Base-by-base conservation (phyloP, 805 yeast species). In the Saccharomyces kudriavzevii region DNA sequence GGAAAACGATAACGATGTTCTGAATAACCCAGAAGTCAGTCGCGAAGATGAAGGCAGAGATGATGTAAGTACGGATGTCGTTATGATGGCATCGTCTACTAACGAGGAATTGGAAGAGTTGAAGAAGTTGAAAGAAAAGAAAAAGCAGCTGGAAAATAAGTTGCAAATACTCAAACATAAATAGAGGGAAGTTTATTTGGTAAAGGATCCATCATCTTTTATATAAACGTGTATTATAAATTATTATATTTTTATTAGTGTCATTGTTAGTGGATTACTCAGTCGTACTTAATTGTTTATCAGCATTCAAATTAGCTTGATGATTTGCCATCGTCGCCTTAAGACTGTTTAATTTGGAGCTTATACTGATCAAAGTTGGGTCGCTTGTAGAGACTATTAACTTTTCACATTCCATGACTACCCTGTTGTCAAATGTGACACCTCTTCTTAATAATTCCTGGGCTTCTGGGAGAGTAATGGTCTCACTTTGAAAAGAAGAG, bases 331-430 rank as follows among this genome's bases (percentile, higher is more conserved):
- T 35, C 43, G 43, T 9, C n/a, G 48, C 40, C n/a, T 26, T 25
- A 27, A 47, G 35, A 27, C 30, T 27, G 48, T 78, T 85, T 56
- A 86, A 70, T 61, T 85, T 85, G 4, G 86, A 78, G 57, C 81
- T 77, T 1, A 84, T 77, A 49, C 85, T 79, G 40, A 85, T 72
- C 51, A 86, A 65, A 8, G 80, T 75, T 2, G 91, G 91, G 60
- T 86, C 92, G 25, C 86, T 83, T 3, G 85, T 78, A 27, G 81
- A 76, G 3, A 83, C 82, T 54, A 81, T 82, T 24, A 83, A 70
- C 53, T 80, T 82, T 55, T 79, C 84, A 56, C 72, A 70, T 26
- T 84, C 82, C 62, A 81, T 80, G 26, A 84, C 90, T 47, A 84
- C 89, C 58, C 71, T 74, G 45, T 74, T 71, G 54, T 78, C 71